phyloP scores from a whole-genome alignment of 1,284 basidiomycete species.

The Ceratobasidium papillatum region DNA sequence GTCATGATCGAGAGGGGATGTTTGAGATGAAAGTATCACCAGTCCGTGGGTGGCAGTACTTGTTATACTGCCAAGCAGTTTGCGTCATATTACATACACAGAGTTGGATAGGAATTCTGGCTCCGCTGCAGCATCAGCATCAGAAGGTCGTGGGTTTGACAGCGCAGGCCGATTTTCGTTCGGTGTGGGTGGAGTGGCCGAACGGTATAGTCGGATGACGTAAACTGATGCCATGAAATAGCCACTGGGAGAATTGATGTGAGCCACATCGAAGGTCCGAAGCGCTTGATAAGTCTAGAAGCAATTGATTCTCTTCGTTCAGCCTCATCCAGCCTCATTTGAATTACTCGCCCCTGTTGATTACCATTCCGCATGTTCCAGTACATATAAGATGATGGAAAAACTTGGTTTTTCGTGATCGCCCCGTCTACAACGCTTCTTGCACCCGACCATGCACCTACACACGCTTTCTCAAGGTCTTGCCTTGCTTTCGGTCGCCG shows the following conservation, averaged over 20 bases:
- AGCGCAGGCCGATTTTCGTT: neutral
- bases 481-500: neutral
- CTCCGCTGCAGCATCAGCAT: too few relatives aligned
- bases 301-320: too few relatives aligned
- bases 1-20: too few relatives aligned
- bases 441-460: neutral
- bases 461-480: neutral
- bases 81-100: neutral
- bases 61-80: neutral
- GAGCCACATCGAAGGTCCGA: neutral
- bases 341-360: neutral
- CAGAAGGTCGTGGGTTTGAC: neutral
- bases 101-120: too few relatives aligned
- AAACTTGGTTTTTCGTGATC: neutral
- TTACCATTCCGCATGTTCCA: neutral
- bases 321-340: slow-evolving; percentile 3
- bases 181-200: neutral
- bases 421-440: neutral
- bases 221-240: neutral
- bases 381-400: neutral
- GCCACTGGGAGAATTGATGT: neutral
- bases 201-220: neutral
- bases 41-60: neutral
- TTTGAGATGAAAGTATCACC: neutral
- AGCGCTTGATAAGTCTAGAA: neutral